These are phyloP conservation scores for Lagerstroemia speciosa DNA, from an alignment of 345 rosid genomes.

Conservation along the genomic window DNA sequence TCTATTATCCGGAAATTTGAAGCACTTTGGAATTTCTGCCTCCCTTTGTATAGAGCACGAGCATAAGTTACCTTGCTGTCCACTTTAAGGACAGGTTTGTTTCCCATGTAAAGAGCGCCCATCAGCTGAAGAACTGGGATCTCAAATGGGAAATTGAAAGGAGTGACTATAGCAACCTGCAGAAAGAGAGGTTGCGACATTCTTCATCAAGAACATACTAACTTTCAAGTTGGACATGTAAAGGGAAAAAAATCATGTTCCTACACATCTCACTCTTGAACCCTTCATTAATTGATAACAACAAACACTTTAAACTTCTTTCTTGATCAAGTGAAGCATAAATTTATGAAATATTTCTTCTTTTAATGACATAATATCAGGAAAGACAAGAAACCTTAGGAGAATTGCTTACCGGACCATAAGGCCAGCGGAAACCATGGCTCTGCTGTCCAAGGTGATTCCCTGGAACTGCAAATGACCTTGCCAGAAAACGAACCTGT, in stretches of 20 bases:
- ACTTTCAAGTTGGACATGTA: background rate
- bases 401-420: conserved; percentile 76
- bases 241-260: background rate
- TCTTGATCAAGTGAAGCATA: background rate
- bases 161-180: conserved; percentile 93
- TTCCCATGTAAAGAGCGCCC: conserved; percentile 99
- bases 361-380: background rate
- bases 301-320: background rate
- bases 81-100: conserved; percentile 88
- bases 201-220: background rate
- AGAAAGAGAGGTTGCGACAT: background rate
- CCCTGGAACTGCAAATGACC: conserved; percentile 90
- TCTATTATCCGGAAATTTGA: background rate
- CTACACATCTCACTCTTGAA: background rate
- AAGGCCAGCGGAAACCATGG: conserved; percentile 96
- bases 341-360: background rate
- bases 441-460: conserved; percentile 97
- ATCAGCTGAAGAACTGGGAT: conserved; percentile 93
- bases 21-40: background rate
- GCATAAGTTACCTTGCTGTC: conserved; percentile 71
- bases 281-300: too few relatives aligned
- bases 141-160: conserved; percentile 96
- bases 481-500: conserved; percentile 90
- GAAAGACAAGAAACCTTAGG: background rate
- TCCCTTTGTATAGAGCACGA: background rate